phyloP scores from a whole-genome alignment of 176 grass and related monocot species.

The Oryza meyeriana region DNA sequence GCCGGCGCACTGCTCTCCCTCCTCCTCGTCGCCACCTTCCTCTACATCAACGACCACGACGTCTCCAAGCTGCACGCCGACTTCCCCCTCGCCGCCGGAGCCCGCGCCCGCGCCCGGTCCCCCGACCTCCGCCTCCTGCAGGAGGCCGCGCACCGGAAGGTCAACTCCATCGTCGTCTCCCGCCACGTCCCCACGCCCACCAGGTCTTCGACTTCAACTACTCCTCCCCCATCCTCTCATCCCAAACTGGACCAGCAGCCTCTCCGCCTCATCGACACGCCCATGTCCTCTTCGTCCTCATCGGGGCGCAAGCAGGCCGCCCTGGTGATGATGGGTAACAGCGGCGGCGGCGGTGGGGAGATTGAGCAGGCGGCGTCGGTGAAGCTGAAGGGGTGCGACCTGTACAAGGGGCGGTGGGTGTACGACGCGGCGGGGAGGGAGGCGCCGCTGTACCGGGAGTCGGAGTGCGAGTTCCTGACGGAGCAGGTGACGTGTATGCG shows the following conservation, averaged over 20 bases:
- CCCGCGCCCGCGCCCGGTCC: constrained; percentile 3
- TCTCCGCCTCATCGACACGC: too few species aligned
- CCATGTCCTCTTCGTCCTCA: neutral
- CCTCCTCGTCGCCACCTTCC: constrained; percentile 61
- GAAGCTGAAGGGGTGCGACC: constrained; percentile 42
- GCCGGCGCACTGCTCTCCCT: constrained; percentile 50
- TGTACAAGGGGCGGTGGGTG: constrained; percentile 65
- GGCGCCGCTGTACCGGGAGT: constrained; percentile 57
- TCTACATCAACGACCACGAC: constrained; percentile 62
- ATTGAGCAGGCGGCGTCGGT: neutral
- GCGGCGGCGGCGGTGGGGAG: neutral
- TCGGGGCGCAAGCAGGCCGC: neutral
- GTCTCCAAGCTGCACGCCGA: constrained; percentile 44
- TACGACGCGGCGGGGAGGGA: constrained; percentile 49
- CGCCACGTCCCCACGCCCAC: neutral
- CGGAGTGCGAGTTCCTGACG: constrained; percentile 79
- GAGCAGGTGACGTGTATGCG: constrained; percentile 98
- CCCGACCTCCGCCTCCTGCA: constrained; percentile 47
- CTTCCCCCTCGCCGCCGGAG: constrained; percentile 22
- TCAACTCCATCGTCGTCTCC: constrained; percentile 2
- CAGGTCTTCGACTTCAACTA: neutral
- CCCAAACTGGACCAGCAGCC: too few species aligned
- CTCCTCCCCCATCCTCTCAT: neutral
- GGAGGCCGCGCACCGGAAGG: constrained; percentile 29
- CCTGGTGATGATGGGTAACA: neutral